Conservation (phyloP, 2,329 filamentous ascomycete genomes). For the Allantophomopsis lycopodina region DNA sequence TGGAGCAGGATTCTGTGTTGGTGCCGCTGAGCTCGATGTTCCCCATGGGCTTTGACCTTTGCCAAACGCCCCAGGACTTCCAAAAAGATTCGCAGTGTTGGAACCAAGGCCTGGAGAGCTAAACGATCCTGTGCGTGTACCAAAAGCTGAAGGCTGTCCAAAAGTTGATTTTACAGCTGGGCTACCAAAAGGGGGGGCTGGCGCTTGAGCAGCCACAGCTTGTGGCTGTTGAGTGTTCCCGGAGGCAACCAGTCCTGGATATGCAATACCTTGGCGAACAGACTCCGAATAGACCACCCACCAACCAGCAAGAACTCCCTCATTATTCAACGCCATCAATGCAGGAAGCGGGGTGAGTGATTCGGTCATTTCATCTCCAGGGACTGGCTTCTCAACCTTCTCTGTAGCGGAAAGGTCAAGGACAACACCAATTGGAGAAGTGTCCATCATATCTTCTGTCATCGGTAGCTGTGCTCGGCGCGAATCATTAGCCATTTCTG, state of each 20-base stretch:
- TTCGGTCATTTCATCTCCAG: slow-evolving; percentile 63
- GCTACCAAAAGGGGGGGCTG: slow-evolving; percentile 18
- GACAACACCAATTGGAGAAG: slow-evolving; percentile 63
- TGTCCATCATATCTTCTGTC: slow-evolving; percentile 53
- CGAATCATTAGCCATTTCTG: slow-evolving; percentile 59
- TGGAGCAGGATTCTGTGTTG: slow-evolving; percentile 34
- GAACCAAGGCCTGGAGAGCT: background rate
- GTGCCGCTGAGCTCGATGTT: slow-evolving; percentile 18
- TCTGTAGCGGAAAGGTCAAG: slow-evolving; percentile 77
- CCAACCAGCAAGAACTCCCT: slow-evolving; percentile 76
- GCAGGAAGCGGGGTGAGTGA: slow-evolving; percentile 73
- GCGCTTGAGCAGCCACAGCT: slow-evolving; percentile 3
- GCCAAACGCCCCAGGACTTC: slow-evolving; percentile 27
- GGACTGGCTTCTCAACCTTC: slow-evolving; percentile 65
- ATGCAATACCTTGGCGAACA: slow-evolving; percentile 59
- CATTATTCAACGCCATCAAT: slow-evolving; percentile 75
- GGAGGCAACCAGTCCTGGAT: slow-evolving; percentile 50
- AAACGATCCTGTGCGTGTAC: slow-evolving; percentile 1
- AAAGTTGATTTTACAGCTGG: slow-evolving; percentile 5
- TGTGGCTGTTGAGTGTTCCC: slow-evolving; percentile 7
- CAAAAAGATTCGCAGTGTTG: slow-evolving; percentile 15
- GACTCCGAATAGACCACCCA: slow-evolving; percentile 88
- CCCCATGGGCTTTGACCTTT: slow-evolving; percentile 37
- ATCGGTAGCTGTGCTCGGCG: slow-evolving; percentile 65
- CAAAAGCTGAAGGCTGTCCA: slow-evolving; percentile 9